Evolutionary conservation across 2,329 filamentous ascomycete genomes (phyloP).

Genomic region (Aspergillus novoparasiticus): DNA sequence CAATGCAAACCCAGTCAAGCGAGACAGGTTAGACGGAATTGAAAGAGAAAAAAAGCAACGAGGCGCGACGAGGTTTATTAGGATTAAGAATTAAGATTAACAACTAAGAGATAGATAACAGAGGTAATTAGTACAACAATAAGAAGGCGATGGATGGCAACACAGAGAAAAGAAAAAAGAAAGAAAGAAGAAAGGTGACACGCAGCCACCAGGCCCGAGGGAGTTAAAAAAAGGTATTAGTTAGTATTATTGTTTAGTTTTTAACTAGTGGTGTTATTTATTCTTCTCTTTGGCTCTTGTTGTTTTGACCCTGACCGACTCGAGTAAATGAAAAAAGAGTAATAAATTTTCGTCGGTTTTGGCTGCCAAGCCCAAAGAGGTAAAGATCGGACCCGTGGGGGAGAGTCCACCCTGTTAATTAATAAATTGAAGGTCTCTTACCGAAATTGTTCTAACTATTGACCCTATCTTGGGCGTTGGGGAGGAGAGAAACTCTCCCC

Average conservation of each 20-base stretch:
- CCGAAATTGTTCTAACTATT: background rate
- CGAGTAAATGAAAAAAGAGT: background rate
- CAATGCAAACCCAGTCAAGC: conserved; percentile 5
- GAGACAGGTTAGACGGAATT: conserved; percentile 6
- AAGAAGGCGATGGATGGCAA: background rate
- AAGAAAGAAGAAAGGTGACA: background rate
- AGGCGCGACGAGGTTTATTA: background rate
- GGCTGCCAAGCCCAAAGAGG: conserved; percentile 13
- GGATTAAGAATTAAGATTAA: conserved; percentile 7
- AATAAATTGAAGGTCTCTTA: background rate
- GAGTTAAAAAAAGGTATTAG: background rate
- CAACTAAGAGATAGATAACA: background rate
- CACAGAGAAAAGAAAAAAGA: conserved; percentile 1
- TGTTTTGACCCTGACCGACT: conserved; percentile 7
- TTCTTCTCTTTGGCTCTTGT: conserved; percentile 1
- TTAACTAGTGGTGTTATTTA: background rate
- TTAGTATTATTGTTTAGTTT: background rate
- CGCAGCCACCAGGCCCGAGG: background rate
- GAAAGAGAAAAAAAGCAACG: conserved; percentile 1
- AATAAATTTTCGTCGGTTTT: conserved; percentile 1
- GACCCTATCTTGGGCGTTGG: background rate
- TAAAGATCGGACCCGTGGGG: conserved; percentile 17
- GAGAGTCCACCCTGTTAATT: conserved; percentile 13
- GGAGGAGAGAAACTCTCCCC: background rate
- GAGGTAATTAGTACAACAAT: background rate